These are phyloP conservation scores for Acanthamoeba sp. DNA, from an alignment of 208 protist species.

Conservation along the genomic window DNA sequence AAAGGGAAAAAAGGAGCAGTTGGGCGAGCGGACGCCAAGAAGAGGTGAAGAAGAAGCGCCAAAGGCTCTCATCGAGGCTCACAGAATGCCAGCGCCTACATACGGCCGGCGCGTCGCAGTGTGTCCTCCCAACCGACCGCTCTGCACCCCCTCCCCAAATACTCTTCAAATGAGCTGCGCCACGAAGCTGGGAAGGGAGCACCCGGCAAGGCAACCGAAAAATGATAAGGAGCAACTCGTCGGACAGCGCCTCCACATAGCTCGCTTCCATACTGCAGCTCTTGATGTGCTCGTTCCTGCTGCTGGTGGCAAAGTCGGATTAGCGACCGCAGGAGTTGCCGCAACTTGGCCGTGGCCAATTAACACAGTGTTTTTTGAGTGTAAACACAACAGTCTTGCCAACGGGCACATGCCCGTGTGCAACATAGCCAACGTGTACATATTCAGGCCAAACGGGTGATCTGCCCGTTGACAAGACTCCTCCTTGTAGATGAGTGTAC, in stretches of 20 bases:
- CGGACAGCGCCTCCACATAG: neutral
- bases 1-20: neutral
- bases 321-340: too few relatives aligned
- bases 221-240: neutral
- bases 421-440: too few relatives aligned
- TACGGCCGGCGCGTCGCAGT: neutral
- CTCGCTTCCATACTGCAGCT: too few relatives aligned
- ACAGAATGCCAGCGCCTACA: neutral
- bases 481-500: too few relatives aligned
- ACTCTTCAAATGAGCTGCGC: neutral
- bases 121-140: neutral
- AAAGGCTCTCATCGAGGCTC: neutral
- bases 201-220: neutral
- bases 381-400: too few relatives aligned
- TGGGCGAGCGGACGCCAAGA: neutral
- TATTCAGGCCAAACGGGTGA: too few relatives aligned
- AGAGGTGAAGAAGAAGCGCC: constrained; percentile 8
- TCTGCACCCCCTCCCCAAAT: neutral
- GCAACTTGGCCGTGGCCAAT: too few relatives aligned
- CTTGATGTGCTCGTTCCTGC: too few relatives aligned
- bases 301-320: too few relatives aligned
- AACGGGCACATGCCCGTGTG: too few relatives aligned
- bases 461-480: too few relatives aligned
- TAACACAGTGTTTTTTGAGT: too few relatives aligned
- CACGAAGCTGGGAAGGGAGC: neutral